Evolutionary conservation across 345 rosid species (phyloP).

Genomic region (Corchorus olitorius): DNA sequence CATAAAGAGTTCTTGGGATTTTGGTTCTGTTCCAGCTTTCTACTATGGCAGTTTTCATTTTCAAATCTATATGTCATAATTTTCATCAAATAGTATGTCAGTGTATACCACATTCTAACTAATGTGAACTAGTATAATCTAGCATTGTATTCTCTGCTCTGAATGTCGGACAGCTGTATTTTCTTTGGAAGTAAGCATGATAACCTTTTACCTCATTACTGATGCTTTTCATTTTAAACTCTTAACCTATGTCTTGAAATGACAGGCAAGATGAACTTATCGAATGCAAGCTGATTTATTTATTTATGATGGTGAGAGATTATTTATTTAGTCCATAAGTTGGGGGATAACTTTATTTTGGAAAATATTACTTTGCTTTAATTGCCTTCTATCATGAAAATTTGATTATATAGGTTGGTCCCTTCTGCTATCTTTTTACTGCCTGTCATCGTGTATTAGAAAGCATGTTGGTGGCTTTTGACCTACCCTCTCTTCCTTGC

Average conservation of each 20-base stretch:
- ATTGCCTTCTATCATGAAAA: background rate
- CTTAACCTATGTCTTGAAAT: background rate
- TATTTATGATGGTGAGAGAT: background rate
- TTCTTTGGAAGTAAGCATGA: background rate
- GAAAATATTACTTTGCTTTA: background rate
- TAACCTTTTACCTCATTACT: background rate
- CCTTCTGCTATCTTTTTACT: background rate
- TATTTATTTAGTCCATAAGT: background rate
- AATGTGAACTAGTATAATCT: background rate
- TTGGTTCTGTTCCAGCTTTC: background rate
- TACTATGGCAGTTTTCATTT: background rate
- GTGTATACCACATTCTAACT: background rate
- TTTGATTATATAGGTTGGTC: background rate
- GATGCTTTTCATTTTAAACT: background rate
- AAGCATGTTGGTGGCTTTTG: conserved; percentile 1
- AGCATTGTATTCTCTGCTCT: background rate
- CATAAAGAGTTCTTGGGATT: background rate
- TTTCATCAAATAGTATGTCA: background rate
- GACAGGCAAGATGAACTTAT: background rate
- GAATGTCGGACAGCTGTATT: background rate
- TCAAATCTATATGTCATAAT: background rate
- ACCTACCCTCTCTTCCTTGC: background rate
- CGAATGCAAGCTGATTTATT: background rate
- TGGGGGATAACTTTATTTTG: background rate
- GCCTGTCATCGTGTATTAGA: background rate